Evolutionary conservation across 306 rosid species (phyloP), one percentile per base, ranked within the genome.

Genomic region (Dryas drummondii): DNA sequence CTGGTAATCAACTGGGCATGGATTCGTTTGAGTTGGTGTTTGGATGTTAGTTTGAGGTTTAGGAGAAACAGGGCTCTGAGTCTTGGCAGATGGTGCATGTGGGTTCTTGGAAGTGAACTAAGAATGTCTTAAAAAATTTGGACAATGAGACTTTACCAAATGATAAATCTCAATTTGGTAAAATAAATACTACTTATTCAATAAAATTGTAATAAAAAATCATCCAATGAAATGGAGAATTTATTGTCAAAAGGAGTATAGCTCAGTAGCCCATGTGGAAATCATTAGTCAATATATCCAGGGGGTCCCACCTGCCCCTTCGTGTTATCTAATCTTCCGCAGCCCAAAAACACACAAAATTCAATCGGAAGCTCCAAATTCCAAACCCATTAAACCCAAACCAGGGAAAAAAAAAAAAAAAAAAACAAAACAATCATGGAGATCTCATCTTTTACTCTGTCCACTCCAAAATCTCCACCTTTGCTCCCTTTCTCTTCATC

Each of bases 1-100:
- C 79, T 90, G 65, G 79, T 81, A 58, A 90, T 84, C 74, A 92
- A 67, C 56, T 86, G 96, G 78, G 93, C 88, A 66, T 90, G 96
- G 7, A 80, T 78, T 83, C 85, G 88, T 54, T 85, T 83, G 61
- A 87, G 64, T 56, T 82, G 84, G 86, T 45, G 64, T 60, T 64
- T 9, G 10, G 89, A 80, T 59, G 61, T 84, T 69, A 72, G 80
- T n/a, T 46, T 71, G 67, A 72, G 82, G 83, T 79, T 12, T 49
- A 89, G 60, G 63, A 82, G 42, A 27, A 74, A 70, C 37, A 84
- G 58, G 66, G 85, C 87, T 32, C 79, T 64, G 11, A 82, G 47
- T 78, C 96, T 82, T 75, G 89, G 85, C 52, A 85, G 80, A 65
- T 14, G 53, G 44, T 53, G 78, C 79, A 83, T 84, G 67, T 65